Evolutionary conservation across 495 filamentous ascomycete genomes (phyloP).

Genomic region (Hyaloscypha finlandica): DNA sequence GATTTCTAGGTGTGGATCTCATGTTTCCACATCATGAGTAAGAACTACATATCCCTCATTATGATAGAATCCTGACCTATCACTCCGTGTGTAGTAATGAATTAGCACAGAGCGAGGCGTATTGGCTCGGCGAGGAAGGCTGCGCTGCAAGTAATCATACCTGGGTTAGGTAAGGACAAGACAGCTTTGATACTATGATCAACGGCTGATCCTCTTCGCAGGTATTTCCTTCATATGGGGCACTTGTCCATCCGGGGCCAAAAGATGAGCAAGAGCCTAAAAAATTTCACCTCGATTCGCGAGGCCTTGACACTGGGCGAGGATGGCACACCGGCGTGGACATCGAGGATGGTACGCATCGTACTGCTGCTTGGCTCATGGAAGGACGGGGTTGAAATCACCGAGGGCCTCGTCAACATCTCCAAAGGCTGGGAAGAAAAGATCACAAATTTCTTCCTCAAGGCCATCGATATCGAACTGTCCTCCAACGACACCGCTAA

Average conservation of each 20-base stretch:
- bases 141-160: constrained; percentile 36
- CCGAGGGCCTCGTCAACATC: constrained; percentile 72
- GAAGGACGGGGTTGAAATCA: constrained; percentile 91
- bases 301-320: constrained; percentile 63
- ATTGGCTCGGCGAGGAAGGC: constrained; percentile 55
- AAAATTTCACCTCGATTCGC: constrained; percentile 96
- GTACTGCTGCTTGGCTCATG: constrained; percentile 87
- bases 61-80: no score
- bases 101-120: constrained; percentile 91
- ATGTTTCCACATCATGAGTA: constrained; percentile 90
- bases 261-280: constrained; percentile 94
- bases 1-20: constrained; percentile 82
- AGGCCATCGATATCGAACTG: constrained; percentile 43
- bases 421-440: constrained; percentile 79
- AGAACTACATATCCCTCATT: no score
- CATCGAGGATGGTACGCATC: constrained; percentile 68
- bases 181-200: no score
- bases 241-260: constrained; percentile 86
- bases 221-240: constrained; percentile 97
- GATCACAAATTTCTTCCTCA: constrained; percentile 90
- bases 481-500: no score
- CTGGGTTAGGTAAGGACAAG: constrained; percentile 59
- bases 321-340: constrained; percentile 65
- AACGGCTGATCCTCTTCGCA: constrained; percentile 33
- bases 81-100: constrained; percentile 57